Evolutionary conservation across 768 basidiomycete genomes (phyloP), one percentile per base, ranked within the genome.

Genomic region (Xanthoconium stramineum): DNA sequence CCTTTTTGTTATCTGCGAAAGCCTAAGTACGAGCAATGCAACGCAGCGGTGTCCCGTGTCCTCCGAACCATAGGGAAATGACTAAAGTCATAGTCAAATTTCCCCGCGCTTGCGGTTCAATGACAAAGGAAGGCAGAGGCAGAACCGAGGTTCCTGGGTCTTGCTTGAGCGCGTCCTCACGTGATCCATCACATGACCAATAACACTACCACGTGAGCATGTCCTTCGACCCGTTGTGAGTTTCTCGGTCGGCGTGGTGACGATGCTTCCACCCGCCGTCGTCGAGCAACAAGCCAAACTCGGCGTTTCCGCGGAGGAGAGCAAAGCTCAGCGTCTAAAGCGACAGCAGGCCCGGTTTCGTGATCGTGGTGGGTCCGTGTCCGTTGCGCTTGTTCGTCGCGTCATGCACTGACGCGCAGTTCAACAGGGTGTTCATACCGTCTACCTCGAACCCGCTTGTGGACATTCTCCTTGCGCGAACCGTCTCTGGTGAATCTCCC

Each of bases 261-360:
- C 42, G 40, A 66, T 66, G 65, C 0, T 56, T 13, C 55, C 55
- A 6, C 17, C 55, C 3, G 40, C 50, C 32, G 36, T 63, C 11
- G 57, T 33, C 49, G 56, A 58, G 44, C 65, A 62, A 32, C 65
- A 66, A 44, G 58, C 60, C 50, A 60, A 66, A 47, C 67, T 68
- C 0, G 64, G 60, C 30, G 66, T 64, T 8, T 64, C 77, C 47
- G 80, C 82, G 14, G 80, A 84, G 49, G 84, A 83, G 50, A 89
- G 87, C 64, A 77, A 84, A 32, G 78, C 79, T 0, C 73, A 84
- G 47, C 81, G 88, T 43, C 65, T 82, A 15, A 77, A 85, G 64
- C 79, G 85, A 40, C 83, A 83, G 57, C 82, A 88, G 61, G 77
- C 85, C 35, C 76, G 86, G 28, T 85, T 86, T 68, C 79, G 87